A percentile compares a stretch with the other conserved stretches of the same genome.
Conservation (phyloP, 441 rosid species). For the Capsella rubella region DNA sequence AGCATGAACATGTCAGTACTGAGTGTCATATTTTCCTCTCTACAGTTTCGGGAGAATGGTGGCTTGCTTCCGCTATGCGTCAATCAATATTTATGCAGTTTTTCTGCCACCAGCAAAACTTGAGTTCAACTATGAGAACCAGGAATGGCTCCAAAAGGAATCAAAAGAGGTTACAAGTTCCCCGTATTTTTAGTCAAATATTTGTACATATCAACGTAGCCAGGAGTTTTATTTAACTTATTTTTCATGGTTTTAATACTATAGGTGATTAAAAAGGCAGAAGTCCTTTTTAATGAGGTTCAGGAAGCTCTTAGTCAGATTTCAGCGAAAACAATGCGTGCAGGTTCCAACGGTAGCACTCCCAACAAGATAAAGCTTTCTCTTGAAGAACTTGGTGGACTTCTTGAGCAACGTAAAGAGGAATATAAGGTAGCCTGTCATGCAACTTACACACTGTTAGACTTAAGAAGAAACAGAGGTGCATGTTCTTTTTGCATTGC, state of each 20-base stretch:
- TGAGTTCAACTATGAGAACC: constrained; percentile 63
- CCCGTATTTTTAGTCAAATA: constrained; percentile 24
- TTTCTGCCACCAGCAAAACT: constrained; percentile 70
- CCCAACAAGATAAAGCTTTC: constrained; percentile 41
- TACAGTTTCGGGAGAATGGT: constrained; percentile 79
- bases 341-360: constrained; percentile 48
- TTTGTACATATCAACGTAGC: constrained; percentile 21
- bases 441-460: constrained; percentile 29
- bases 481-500: constrained; percentile 20
- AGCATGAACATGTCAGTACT: constrained; percentile 21
- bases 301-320: constrained; percentile 57
- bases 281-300: constrained; percentile 64
- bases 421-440: constrained; percentile 64
- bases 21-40: constrained; percentile 40
- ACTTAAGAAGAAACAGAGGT: constrained; percentile 20
- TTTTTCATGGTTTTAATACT: constrained; percentile 36
- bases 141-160: constrained; percentile 70
- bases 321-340: constrained; percentile 47
- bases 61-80: constrained; percentile 84
- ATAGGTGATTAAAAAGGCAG: constrained; percentile 60
- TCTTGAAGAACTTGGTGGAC: constrained; percentile 59
- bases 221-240: constrained; percentile 24
- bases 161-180: constrained; percentile 44
- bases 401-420: constrained; percentile 63
- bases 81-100: constrained; percentile 73